Evolutionary conservation across 345 rosid genomes (phyloP).

Genomic region (Erucastrum elatum): DNA sequence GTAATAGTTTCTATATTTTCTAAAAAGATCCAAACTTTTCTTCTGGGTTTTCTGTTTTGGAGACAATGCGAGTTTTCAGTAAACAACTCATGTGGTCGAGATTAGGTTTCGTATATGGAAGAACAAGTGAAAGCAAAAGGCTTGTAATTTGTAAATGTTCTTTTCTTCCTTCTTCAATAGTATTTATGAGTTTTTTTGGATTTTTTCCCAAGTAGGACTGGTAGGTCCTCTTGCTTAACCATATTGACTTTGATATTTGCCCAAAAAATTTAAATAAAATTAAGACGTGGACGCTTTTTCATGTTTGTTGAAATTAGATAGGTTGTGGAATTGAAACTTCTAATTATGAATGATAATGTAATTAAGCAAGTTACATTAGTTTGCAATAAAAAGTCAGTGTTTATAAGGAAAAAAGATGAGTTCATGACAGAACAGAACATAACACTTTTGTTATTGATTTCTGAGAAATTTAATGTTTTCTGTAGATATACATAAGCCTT

Average conservation of each 20-base stretch:
- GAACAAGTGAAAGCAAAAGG: background rate
- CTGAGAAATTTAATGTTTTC: background rate
- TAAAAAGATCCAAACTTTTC: background rate
- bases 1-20: background rate
- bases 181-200: conserved; percentile 27
- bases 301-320: conserved; percentile 33
- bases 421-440: no score
- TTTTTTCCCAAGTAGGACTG: conserved; percentile 33
- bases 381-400: background rate
- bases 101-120: conserved; percentile 6
- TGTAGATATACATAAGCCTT: background rate
- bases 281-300: conserved; percentile 27
- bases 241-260: conserved; percentile 28
- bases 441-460: background rate
- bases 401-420: background rate
- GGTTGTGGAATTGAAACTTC: conserved; percentile 29
- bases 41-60: conserved; percentile 24
- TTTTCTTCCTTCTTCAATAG: background rate
- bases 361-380: conserved; percentile 2
- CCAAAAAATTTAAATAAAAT: background rate
- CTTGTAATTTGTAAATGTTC: conserved; percentile 10
- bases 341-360: conserved; percentile 10
- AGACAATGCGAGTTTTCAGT: conserved; percentile 18
- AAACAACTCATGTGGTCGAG: conserved; percentile 21
- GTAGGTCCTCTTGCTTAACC: conserved; percentile 36